phyloP scores from a whole-genome alignment of 768 basidiomycete species.

The Inosperma sp. region DNA sequence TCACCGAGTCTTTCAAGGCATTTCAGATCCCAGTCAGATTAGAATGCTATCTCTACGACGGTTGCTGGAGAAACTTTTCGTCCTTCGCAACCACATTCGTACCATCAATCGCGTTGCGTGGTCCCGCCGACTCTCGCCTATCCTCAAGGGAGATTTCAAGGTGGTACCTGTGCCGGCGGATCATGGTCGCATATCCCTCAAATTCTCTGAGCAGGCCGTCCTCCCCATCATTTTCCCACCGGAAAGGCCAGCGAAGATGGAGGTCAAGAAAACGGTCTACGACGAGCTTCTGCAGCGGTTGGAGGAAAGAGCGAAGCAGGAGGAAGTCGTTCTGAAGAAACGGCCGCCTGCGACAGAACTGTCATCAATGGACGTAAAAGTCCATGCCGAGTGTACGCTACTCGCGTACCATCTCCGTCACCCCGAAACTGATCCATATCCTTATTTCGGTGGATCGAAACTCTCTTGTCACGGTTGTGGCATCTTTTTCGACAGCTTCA shows the following conservation, averaged over 20 bases:
- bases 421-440: not conserved
- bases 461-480: conserved; percentile 7
- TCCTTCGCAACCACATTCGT: not conserved
- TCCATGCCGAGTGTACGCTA: conserved; percentile 6
- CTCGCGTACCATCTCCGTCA: conserved; percentile 6
- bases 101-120: conserved; percentile 8
- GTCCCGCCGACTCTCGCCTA: conserved; percentile 7
- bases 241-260: not conserved
- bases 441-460: conserved; percentile 8
- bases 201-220: conserved; percentile 1
- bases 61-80: conserved; percentile 6
- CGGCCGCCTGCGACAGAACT: not conserved
- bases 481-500: conserved; percentile 8
- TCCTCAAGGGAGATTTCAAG: conserved; percentile 6
- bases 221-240: conserved; percentile 5
- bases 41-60: conserved; percentile 4
- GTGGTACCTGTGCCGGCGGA: conserved; percentile 2
- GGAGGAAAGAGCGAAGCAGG: not conserved
- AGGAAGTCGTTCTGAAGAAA: not conserved
- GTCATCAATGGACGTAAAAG: conserved; percentile 1
- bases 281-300: conserved; percentile 1
- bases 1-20: too few species aligned
- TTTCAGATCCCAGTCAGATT: not conserved
- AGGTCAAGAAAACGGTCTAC: conserved; percentile 1
- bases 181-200: conserved; percentile 4